Evolutionary conservation across 116 monocot species (phyloP).

Genomic region (Phalaenopsis hybrid): DNA sequence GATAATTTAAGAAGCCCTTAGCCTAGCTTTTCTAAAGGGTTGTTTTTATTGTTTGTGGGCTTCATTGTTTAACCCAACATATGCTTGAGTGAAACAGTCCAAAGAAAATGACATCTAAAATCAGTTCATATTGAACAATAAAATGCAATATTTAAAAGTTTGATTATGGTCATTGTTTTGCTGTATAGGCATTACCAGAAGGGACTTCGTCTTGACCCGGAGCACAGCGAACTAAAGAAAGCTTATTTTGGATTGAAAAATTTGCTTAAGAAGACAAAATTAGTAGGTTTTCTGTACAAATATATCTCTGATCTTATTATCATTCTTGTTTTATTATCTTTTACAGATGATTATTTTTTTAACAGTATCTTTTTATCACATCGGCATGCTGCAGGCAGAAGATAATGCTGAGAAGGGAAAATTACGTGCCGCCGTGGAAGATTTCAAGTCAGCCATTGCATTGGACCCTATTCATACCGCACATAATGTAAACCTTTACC

Average conservation of each 20-base stretch:
- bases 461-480: conserved; percentile 74
- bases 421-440: conserved; percentile 75
- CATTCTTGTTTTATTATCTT: not conserved
- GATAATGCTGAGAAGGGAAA: conserved; percentile 90
- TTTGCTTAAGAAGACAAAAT: conserved; percentile 86
- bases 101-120: not conserved
- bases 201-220: conserved; percentile 88
- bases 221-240: conserved; percentile 88
- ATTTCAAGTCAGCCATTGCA: conserved; percentile 78
- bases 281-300: conserved; percentile 29
- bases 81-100: not conserved
- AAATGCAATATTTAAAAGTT: not conserved
- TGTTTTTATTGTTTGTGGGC: not conserved
- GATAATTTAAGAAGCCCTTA: not conserved
- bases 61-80: not conserved
- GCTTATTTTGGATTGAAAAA: conserved; percentile 99
- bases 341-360: not conserved
- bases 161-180: not conserved
- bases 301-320: not conserved
- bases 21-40: not conserved
- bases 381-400: conserved; percentile 60
- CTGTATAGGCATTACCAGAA: conserved; percentile 77
- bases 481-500: conserved; percentile 85
- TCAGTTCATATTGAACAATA: not conserved
- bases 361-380: not conserved